phyloP scores from a whole-genome alignment of 164 flowering plant species.

The Macadamia integrifolia region DNA sequence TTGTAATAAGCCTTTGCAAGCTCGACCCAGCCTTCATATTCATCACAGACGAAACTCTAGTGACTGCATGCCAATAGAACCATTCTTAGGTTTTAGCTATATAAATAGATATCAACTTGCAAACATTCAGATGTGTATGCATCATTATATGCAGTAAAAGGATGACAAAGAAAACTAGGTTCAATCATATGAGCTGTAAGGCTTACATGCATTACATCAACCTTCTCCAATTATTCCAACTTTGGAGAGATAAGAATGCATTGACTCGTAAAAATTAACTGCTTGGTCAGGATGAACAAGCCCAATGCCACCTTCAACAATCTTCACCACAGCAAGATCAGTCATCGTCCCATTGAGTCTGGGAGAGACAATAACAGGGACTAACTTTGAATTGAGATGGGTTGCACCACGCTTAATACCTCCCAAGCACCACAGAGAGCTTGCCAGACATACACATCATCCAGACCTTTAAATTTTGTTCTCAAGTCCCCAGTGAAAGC shows the following conservation, averaged over 20 bases:
- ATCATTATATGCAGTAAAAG: too few relatives aligned
- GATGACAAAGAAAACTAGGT: background rate
- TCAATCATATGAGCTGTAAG: background rate
- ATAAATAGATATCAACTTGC: background rate
- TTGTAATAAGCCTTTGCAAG: conserved; percentile 71
- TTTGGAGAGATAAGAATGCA: conserved; percentile 71
- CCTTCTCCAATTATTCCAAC: conserved; percentile 82
- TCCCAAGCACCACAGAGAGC: conserved; percentile 90
- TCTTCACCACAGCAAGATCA: conserved; percentile 74
- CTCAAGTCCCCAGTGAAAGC: conserved; percentile 72
- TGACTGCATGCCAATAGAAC: conserved; percentile 29
- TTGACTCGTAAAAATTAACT: conserved; percentile 55
- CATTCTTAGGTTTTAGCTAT: background rate
- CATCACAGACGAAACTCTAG: conserved; percentile 64
- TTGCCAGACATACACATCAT: conserved; percentile 87
- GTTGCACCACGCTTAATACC: conserved; percentile 74
- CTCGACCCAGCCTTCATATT: conserved; percentile 78
- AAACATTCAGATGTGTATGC: too few relatives aligned
- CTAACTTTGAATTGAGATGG: conserved; percentile 44
- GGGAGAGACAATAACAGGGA: conserved; percentile 47
- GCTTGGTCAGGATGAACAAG: conserved; percentile 77
- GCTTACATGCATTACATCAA: conserved; percentile 79
- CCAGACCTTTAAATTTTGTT: conserved; percentile 53
- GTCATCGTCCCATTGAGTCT: conserved; percentile 71
- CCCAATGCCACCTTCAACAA: conserved; percentile 70